Conservation (phyloP, 176 grass and related monocot species). For the Aegilops speltoides region DNA sequence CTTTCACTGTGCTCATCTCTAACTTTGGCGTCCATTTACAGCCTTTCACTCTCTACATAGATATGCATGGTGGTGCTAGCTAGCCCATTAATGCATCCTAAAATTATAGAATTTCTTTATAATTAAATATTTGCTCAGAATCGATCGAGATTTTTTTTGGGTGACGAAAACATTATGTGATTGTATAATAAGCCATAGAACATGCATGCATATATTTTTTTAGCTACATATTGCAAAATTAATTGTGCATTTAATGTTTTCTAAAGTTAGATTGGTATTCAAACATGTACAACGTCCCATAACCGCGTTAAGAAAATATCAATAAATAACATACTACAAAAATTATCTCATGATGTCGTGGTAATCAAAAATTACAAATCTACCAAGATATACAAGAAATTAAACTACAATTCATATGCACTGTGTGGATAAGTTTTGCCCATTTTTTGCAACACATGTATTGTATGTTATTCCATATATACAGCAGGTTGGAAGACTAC, state of each 20-base stretch:
- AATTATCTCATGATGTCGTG: neutral
- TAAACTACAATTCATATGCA: too few relatives aligned
- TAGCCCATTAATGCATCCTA: neutral
- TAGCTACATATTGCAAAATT: neutral
- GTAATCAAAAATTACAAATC: too few relatives aligned
- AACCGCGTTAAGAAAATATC: neutral
- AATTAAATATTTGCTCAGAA: too few relatives aligned
- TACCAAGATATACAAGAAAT: too few relatives aligned
- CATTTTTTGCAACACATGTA: too few relatives aligned
- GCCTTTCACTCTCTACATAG: neutral
- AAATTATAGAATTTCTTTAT: neutral
- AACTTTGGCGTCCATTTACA: neutral
- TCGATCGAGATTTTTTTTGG: too few relatives aligned
- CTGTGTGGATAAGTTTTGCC: too few relatives aligned
- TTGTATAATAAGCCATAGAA: too few relatives aligned
- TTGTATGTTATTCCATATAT: too few relatives aligned
- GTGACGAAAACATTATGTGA: too few relatives aligned
- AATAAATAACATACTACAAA: neutral
- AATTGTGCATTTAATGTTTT: neutral
- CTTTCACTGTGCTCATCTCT: neutral
- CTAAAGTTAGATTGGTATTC: neutral
- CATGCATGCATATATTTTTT: neutral
- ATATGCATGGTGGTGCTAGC: too few relatives aligned
- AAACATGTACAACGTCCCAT: neutral
- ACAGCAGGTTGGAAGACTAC: too few relatives aligned